Evolutionary conservation across 2,329 filamentous ascomycete species (phyloP).

Genomic region (Trichophyton mentagrophytes): DNA sequence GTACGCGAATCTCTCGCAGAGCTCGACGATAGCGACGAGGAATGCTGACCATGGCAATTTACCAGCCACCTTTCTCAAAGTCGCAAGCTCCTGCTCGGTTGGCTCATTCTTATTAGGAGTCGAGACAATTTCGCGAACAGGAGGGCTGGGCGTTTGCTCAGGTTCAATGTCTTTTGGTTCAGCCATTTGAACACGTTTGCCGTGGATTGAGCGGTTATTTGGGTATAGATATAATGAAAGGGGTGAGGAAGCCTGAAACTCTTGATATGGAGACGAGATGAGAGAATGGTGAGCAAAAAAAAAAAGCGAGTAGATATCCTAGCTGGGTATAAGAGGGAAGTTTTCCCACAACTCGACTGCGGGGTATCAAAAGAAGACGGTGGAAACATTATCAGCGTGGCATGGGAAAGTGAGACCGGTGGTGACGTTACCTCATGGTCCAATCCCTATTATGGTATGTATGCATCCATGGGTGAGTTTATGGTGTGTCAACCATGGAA

Average conservation of each 20-base stretch:
- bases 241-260: neutral
- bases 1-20: conserved; percentile 47
- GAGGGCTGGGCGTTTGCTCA: neutral
- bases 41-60: conserved; percentile 43
- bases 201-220: neutral
- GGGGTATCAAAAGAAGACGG: neutral
- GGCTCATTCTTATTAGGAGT: conserved; percentile 22
- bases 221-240: neutral
- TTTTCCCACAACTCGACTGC: neutral
- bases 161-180: neutral
- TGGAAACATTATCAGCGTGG: neutral
- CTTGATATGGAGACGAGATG: neutral
- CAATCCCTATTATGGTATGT: neutral
- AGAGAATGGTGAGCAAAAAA: neutral
- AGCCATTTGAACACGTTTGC: neutral
- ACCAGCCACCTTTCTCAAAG: conserved; percentile 42
- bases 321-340: neutral
- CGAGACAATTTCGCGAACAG: neutral
- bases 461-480: neutral
- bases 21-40: conserved; percentile 44
- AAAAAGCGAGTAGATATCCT: neutral
- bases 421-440: neutral
- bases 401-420: neutral
- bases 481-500: neutral
- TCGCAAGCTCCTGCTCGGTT: conserved; percentile 38